Conservation (phyloP, 2,329 filamentous ascomycete genomes). For the Triangularia setosa region DNA sequence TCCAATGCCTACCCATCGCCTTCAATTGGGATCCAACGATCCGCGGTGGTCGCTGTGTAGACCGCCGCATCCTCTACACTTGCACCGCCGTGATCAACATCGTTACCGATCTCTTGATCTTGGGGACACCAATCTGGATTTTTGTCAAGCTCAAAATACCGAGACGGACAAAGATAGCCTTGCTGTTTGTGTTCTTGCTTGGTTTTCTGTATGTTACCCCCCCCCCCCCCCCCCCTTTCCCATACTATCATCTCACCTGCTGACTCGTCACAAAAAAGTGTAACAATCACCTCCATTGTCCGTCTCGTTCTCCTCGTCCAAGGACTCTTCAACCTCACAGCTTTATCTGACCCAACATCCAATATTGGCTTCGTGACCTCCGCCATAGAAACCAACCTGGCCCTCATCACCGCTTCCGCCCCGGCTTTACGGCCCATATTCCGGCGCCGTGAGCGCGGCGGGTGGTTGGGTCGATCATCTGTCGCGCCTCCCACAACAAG, state of each 20-base stretch:
- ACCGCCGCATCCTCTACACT: conserved; percentile 29
- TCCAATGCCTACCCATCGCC: conserved; percentile 39
- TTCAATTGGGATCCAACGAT: conserved; percentile 44
- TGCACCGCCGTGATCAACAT: conserved; percentile 41
- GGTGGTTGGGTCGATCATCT: conserved; percentile 31
- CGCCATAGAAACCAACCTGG: conserved; percentile 40
- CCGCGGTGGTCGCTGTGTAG: conserved; percentile 36
- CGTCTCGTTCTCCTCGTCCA: conserved; percentile 33
- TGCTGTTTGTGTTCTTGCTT: conserved; percentile 32
- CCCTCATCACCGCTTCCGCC: conserved; percentile 40
- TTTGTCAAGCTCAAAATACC: conserved; percentile 32
- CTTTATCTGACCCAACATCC: conserved; percentile 28
- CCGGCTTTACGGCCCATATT: conserved; percentile 39
- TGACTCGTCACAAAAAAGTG: conserved; percentile 22
- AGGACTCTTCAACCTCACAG: conserved; percentile 30
- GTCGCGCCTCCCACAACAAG: conserved; percentile 21
- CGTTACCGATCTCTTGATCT: conserved; percentile 39
- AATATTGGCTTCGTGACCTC: conserved; percentile 36
- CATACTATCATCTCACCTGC: neutral
- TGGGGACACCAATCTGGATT: conserved; percentile 39
- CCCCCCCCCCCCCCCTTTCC: neutral
- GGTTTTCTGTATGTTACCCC: conserved; percentile 29
- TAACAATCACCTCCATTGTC: conserved; percentile 34
- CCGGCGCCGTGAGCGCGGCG: conserved; percentile 27
- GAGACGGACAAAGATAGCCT: conserved; percentile 29